Evolutionary conservation across 23 red algal genomes (phyloP).

Genomic region (Gracilaria gracilis): DNA sequence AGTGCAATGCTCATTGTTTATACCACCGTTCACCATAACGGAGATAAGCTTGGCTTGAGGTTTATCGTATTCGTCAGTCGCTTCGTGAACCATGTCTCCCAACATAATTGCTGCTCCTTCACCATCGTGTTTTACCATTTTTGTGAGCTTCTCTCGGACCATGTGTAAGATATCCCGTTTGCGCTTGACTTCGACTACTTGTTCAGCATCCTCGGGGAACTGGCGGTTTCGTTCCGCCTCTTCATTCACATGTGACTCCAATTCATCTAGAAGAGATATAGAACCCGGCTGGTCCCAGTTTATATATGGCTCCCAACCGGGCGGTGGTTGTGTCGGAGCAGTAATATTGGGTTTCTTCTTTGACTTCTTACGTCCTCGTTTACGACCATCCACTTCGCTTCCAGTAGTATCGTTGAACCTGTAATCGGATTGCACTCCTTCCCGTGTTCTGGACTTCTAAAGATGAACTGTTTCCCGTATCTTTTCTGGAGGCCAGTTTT

Average conservation of each 20-base stretch:
- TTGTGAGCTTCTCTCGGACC: not conserved
- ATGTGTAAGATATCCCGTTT: not conserved
- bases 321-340: no score
- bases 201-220: not conserved
- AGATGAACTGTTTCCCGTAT: no score
- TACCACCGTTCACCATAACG: not conserved
- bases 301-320: no score
- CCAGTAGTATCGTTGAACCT: no score
- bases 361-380: no score
- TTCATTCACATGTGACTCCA: not conserved
- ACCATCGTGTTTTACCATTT: not conserved
- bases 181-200: not conserved
- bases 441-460: no score
- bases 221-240: not conserved
- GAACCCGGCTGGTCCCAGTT: not conserved
- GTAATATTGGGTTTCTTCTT: no score
- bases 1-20: not conserved
- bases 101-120: not conserved
- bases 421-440: no score
- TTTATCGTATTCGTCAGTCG: not conserved
- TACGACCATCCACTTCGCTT: no score
- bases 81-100: not conserved
- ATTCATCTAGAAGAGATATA: not conserved
- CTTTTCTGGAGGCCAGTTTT: no score
- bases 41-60: not conserved